Base-by-base conservation (phyloP, 2,329 filamentous ascomycete genomes). In the Penicillium rolfsii region DNA sequence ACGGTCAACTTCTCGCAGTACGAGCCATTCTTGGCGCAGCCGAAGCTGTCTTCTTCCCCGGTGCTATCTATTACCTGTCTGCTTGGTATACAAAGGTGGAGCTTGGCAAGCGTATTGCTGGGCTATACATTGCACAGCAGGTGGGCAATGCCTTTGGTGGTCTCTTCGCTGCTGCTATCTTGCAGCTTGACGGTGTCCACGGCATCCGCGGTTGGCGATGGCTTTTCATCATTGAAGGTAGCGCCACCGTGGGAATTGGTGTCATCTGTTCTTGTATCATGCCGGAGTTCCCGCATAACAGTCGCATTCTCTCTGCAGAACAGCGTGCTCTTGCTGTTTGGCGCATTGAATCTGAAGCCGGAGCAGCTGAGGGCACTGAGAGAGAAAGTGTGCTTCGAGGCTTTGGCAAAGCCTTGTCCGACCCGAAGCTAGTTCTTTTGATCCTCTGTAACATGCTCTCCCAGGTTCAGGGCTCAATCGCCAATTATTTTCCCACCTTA, bases 21-120 rank as follows among this genome's bases (percentile, higher is more conserved):
- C 83, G 86, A 5, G 87, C 88, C 72, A 82, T 87, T 67, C 74
- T 89, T 0, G 86, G 86, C 3, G 86, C 87, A 61, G 76, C 87
- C 53, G 86, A 89, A 72, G 87, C 87, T 0, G 86, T 86, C 1
- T 85, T 84, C 71, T 85, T 85, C 67, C 80, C 80, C 0, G 80
- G 79, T 0, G 76, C 74, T 0, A 68, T 81, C 1, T 80, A 75
- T 58, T 77, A 72, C 30, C 65, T 81, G 0, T 77, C 74, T 0
- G 64, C 73, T 1, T 82, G 77, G 68, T 82, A 82, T 56, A 81
- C 75, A 5, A 70, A 76, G 9, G 73, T 14, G 2, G 70, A 72
- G 35, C 62, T 72, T 1, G 74, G 59, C 59, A 70, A 70, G 49
- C 67, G 73, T n/a, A 73, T 71, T 24, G 72, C 73, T 4, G 69